phyloP scores from a whole-genome alignment of 768 basidiomycete genomes.

The Amanita brunnescens region DNA sequence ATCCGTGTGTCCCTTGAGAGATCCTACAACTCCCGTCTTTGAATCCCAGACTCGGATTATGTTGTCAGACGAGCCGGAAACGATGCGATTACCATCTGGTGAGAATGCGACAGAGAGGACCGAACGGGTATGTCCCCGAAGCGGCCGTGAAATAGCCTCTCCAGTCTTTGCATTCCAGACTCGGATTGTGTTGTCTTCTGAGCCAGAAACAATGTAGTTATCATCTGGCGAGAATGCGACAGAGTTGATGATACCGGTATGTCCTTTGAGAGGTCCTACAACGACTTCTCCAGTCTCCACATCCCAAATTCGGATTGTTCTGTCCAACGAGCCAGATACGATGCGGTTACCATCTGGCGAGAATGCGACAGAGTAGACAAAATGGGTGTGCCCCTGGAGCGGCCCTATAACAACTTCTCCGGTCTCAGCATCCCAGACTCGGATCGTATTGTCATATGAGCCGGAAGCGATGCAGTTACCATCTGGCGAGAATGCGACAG shows the following conservation, averaged over 20 bases:
- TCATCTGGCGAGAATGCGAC: conserved; percentile 9
- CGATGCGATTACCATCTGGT: conserved; percentile 27
- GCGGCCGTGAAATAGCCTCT: conserved; percentile 11
- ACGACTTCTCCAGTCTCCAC: conserved; percentile 14
- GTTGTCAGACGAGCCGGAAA: conserved; percentile 19
- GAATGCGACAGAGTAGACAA: conserved; percentile 31
- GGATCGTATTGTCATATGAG: conserved; percentile 14
- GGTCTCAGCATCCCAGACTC: conserved; percentile 17
- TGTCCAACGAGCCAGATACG: conserved; percentile 20
- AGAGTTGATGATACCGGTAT: conserved; percentile 5
- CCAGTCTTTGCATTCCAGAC: conserved; percentile 17
- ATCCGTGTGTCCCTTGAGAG: background rate
- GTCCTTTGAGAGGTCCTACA: background rate
- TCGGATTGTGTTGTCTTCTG: conserved; percentile 13
- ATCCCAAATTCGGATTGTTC: conserved; percentile 17
- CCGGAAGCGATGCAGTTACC: conserved; percentile 15
- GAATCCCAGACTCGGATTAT: conserved; percentile 23
- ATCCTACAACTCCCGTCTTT: conserved; percentile 9
- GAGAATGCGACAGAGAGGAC: conserved; percentile 37
- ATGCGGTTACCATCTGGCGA: conserved; percentile 33
- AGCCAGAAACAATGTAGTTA: conserved; percentile 15
- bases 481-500: conserved; percentile 14
- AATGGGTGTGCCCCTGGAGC: conserved; percentile 9
- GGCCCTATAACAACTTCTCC: conserved; percentile 13
- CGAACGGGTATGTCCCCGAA: conserved; percentile 10